Base-by-base conservation (phyloP, 2,329 filamentous ascomycete genomes). In the Cordyceps tenuipes region DNA sequence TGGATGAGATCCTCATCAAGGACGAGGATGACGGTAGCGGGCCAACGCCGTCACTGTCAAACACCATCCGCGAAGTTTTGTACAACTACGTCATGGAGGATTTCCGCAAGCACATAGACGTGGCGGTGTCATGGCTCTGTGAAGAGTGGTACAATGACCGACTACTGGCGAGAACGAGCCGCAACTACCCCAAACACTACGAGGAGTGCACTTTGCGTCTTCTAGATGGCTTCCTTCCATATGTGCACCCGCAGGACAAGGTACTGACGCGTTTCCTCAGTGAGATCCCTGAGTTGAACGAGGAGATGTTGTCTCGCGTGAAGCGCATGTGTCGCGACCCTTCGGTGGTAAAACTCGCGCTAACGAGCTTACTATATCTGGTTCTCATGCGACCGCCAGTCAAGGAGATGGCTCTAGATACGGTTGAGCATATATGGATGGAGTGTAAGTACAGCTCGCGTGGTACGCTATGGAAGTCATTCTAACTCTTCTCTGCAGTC, bases 71-170 rank as follows among this genome's bases (percentile, higher is more conserved):
- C 57, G 88, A 96, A 66, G 81, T 85, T 8, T 77, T 99, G 1
- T 94, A 91, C 73, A 81, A 84, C 58, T 97, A 96, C 71, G 83
- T 97, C 52, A 83, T 97, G 63, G 91, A 95, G 64, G 93, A 97
- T 70, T 99, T 96, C 75, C 86, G 93, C 59, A 86, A 83, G 63
- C 87, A 94, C 48, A 92, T 97, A 63, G 92, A 95, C 66, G 83
- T 94, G 23, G 93, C 91, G 1, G 91, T 97, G 56, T 87, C 88
- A 8, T 99, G 94, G 94, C 80, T 99, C 17, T 96, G 88, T 67
- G 94, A 99, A 72, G 94, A 99, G 74, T 99, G 94, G 93, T 97
- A 96, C 73, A 95, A 92, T 67, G 93, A 97, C 71, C 85, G 73
- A 71, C 74, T 76, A 64, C 75, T 71, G 62, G 76, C 69, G 61